A percentile compares a stretch with the other conserved stretches of the same genome.
phyloP scores from a whole-genome alignment of 2,329 filamentous ascomycete genomes.

The Canariomyces notabilis region DNA sequence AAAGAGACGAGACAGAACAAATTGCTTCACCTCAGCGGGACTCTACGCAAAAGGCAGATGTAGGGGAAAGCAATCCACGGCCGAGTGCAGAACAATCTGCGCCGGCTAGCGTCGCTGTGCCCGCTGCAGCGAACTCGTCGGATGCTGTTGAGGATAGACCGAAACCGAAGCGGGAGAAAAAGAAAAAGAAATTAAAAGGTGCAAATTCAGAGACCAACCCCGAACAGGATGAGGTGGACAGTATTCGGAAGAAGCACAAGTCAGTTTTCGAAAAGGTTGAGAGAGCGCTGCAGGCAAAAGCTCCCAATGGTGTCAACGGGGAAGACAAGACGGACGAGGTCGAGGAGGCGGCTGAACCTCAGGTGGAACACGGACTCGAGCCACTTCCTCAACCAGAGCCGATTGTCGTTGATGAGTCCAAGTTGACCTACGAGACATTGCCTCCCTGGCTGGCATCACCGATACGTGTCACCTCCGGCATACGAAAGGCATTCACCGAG shows the following conservation, averaged over 20 bases:
- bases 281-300: constrained; percentile 46
- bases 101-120: no score
- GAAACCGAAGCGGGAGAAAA: constrained; percentile 23
- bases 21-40: neutral
- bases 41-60: neutral
- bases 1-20: neutral
- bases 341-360: constrained; percentile 24
- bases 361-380: constrained; percentile 61
- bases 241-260: constrained; percentile 38
- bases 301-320: constrained; percentile 24
- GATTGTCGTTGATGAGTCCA: constrained; percentile 50
- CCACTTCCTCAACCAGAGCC: constrained; percentile 75
- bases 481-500: constrained; percentile 54
- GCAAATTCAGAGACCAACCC: constrained; percentile 22
- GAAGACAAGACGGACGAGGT: constrained; percentile 29
- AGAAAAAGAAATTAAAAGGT: constrained; percentile 26
- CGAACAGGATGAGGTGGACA: constrained; percentile 24
- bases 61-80: neutral
- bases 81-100: neutral
- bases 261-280: constrained; percentile 50
- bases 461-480: constrained; percentile 59
- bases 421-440: constrained; percentile 69
- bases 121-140: neutral
- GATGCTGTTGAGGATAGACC: neutral
- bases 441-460: constrained; percentile 78